Percentiles rank a stretch among this genome's conserved stretches.
phyloP scores from a whole-genome alignment of 345 rosid species.

The Toxicodendron radicans region DNA sequence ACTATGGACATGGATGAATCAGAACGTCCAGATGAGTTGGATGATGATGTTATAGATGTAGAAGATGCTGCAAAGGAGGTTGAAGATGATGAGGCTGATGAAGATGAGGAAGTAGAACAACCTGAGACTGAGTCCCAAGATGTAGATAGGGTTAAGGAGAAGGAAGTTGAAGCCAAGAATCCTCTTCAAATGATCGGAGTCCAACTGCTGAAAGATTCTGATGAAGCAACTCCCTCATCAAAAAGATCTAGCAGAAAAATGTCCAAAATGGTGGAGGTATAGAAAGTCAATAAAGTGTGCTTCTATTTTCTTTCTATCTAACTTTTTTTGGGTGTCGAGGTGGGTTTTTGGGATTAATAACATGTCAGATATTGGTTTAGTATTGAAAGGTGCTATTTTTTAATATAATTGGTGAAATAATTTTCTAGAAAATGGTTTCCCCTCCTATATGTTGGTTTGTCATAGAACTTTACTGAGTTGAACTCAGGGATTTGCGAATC shows the following conservation, averaged over 20 bases:
- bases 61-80: slow-evolving; percentile 55
- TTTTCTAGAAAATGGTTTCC: not conserved
- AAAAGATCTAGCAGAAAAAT: slow-evolving; percentile 66
- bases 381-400: not conserved
- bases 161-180: slow-evolving; percentile 77
- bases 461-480: too few species aligned
- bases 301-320: not conserved
- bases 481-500: not conserved
- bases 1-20: slow-evolving; percentile 42
- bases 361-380: not conserved
- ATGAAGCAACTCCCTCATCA: slow-evolving; percentile 45
- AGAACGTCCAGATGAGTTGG: slow-evolving; percentile 49
- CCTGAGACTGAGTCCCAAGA: slow-evolving; percentile 66
- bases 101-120: slow-evolving; percentile 63
- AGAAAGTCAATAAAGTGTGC: not conserved
- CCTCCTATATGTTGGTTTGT: not conserved
- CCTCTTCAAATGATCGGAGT: slow-evolving; percentile 95
- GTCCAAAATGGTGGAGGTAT: slow-evolving; percentile 70
- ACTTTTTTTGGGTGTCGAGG: not conserved
- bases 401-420: not conserved
- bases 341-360: not conserved
- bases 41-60: slow-evolving; percentile 48
- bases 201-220: slow-evolving; percentile 84
- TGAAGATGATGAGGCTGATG: slow-evolving; percentile 63
- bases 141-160: slow-evolving; percentile 62